phyloP scores from a whole-genome alignment of 352 stramenopile species.

The Globisporangium cylindrosporum region DNA sequence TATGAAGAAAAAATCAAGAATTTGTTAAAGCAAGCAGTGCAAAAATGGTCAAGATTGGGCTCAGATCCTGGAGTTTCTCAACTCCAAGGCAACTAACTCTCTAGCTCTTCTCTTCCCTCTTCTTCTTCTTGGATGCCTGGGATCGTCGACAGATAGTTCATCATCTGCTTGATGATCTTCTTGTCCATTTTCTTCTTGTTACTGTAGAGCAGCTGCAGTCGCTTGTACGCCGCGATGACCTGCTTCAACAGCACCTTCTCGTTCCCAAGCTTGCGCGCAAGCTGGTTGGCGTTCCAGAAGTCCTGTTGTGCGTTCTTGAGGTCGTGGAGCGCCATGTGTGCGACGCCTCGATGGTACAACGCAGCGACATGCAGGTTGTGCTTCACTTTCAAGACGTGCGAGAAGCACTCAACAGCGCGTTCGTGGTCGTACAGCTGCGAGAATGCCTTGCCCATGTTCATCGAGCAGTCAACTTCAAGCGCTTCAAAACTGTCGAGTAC shows the following conservation, averaged over 20 bases:
- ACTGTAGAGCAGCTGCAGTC: slow-evolving; percentile 59
- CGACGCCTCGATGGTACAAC: slow-evolving; percentile 68
- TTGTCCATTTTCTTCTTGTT: slow-evolving; percentile 83
- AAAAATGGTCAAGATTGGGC: not conserved
- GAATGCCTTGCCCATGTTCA: slow-evolving; percentile 84
- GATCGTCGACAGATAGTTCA: slow-evolving; percentile 74
- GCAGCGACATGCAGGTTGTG: slow-evolving; percentile 53
- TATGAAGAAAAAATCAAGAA: not conserved
- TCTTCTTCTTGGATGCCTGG: slow-evolving; percentile 36
- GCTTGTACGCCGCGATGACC: slow-evolving; percentile 69
- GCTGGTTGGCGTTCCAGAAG: slow-evolving; percentile 62
- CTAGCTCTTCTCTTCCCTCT: not conserved
- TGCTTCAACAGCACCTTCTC: slow-evolving; percentile 42
- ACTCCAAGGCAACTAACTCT: not conserved
- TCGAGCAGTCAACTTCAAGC: slow-evolving; percentile 60
- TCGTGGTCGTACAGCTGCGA: slow-evolving; percentile 53
- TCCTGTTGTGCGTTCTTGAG: slow-evolving; percentile 61
- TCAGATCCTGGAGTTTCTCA: not conserved
- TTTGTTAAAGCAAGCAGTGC: not conserved
- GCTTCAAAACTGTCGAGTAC: slow-evolving; percentile 48
- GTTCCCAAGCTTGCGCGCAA: slow-evolving; percentile 33
- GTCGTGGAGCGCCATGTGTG: slow-evolving; percentile 61
- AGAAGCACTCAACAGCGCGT: slow-evolving; percentile 57
- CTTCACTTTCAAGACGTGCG: slow-evolving; percentile 40
- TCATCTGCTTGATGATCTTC: slow-evolving; percentile 82